phyloP scores from a whole-genome alignment of 140 eudicot genomes.

The Flaveria floridana region DNA sequence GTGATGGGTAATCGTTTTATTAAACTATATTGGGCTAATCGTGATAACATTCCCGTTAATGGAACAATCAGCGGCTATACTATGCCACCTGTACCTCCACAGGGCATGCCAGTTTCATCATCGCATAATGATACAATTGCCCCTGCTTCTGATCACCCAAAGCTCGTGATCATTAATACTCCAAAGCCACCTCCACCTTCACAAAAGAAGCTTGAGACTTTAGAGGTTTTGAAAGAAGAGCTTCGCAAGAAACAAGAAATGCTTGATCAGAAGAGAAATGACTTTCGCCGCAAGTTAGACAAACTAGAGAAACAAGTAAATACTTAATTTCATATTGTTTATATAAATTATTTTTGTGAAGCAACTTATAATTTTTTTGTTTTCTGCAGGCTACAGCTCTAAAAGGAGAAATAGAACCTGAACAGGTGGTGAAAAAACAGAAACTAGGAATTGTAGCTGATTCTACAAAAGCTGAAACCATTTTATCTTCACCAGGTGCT shows the following conservation, averaged over 20 bases:
- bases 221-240: constrained; percentile 81
- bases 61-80: constrained; percentile 43
- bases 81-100: constrained; percentile 32
- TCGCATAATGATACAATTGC: constrained; percentile 43
- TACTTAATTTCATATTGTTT: background rate
- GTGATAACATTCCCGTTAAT: constrained; percentile 63
- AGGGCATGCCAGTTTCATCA: constrained; percentile 40
- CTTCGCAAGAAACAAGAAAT: constrained; percentile 86
- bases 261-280: constrained; percentile 79
- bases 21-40: constrained; percentile 88
- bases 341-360: constrained; percentile 7
- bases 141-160: constrained; percentile 48
- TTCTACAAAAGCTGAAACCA: constrained; percentile 37
- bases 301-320: constrained; percentile 71
- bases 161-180: constrained; percentile 39
- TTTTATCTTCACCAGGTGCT: constrained; percentile 41
- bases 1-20: constrained; percentile 90
- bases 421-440: constrained; percentile 56
- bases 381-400: constrained; percentile 57
- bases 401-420: constrained; percentile 61
- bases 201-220: constrained; percentile 74
- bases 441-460: constrained; percentile 49
- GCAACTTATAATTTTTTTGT: background rate
- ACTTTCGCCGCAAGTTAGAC: constrained; percentile 57
- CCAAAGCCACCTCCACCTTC: constrained; percentile 51